Percentiles rank a stretch among this genome's conserved stretches.
These are phyloP conservation scores for Rhodotorula sp. DNA, from an alignment of 1,284 basidiomycete species.

Conservation along the genomic window DNA sequence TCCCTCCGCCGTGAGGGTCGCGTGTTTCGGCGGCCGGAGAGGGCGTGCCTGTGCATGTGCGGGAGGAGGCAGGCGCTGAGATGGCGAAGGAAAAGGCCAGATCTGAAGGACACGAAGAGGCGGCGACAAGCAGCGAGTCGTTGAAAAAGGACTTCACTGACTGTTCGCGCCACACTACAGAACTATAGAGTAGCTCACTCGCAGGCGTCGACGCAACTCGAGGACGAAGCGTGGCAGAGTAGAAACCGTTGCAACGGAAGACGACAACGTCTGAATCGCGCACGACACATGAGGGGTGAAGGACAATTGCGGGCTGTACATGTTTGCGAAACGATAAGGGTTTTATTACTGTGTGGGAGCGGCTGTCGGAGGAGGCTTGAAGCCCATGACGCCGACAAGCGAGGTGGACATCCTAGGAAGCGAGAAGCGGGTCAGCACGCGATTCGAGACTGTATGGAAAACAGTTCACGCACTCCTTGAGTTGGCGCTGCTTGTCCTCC, in stretches of 20 bases:
- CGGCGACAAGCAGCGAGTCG: too few relatives aligned
- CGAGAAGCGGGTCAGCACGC: neutral
- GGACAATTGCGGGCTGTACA: too few relatives aligned
- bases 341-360: neutral
- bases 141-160: too few relatives aligned
- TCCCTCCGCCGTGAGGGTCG: neutral
- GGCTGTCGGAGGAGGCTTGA: slow-evolving; percentile 15
- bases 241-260: too few relatives aligned
- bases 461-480: slow-evolving; percentile 54
- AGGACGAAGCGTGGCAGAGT: neutral
- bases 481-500: slow-evolving; percentile 76
- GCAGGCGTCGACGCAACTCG: too few relatives aligned
- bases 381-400: slow-evolving; percentile 29
- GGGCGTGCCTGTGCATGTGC: neutral
- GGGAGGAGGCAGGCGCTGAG: neutral
- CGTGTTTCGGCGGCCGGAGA: neutral
- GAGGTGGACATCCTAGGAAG: slow-evolving; percentile 24
- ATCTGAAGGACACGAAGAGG: slow-evolving; percentile 13
- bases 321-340: too few relatives aligned
- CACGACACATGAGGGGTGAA: too few relatives aligned
- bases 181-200: neutral
- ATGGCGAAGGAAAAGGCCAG: slow-evolving; percentile 26
- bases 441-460: too few relatives aligned
- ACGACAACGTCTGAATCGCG: neutral
- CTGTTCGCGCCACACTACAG: neutral